These are phyloP conservation scores for Nakazawaea holstii DNA, from an alignment of 805 yeast genomes.

Conservation along the genomic window DNA sequence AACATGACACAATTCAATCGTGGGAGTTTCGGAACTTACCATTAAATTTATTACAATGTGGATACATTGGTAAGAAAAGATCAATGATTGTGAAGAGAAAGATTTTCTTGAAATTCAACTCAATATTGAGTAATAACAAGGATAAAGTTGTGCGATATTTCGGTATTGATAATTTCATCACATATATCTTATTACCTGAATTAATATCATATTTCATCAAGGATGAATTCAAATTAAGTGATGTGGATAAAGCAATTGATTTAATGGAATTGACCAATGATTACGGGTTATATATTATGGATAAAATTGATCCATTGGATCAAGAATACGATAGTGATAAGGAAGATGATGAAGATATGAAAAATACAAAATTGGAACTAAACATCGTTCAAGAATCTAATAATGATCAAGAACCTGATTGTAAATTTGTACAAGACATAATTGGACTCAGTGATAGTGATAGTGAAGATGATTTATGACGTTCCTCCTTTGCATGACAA, in stretches of 20 bases:
- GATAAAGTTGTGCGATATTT: slow-evolving; percentile 53
- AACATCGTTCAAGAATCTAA: neutral
- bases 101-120: slow-evolving; percentile 29
- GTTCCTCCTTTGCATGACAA: too few species aligned
- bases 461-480: neutral
- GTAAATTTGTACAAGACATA: neutral
- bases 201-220: slow-evolving; percentile 44
- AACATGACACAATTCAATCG: slow-evolving; percentile 26
- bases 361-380: neutral
- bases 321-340: slow-evolving; percentile 10
- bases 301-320: slow-evolving; percentile 16
- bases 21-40: slow-evolving; percentile 18
- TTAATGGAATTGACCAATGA: slow-evolving; percentile 39
- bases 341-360: slow-evolving; percentile 7
- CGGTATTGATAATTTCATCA: slow-evolving; percentile 50
- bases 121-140: slow-evolving; percentile 23
- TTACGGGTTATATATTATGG: slow-evolving; percentile 29
- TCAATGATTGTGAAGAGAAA: slow-evolving; percentile 44
- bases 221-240: slow-evolving; percentile 33
- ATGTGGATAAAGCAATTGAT: slow-evolving; percentile 39
- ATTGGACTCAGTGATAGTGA: neutral
- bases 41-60: slow-evolving; percentile 21
- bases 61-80: slow-evolving; percentile 57
- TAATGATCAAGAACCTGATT: neutral
- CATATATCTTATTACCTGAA: slow-evolving; percentile 62